Evolutionary conservation across 2,329 filamentous ascomycete genomes (phyloP).

Genomic region (Trichophyton verrucosum): DNA sequence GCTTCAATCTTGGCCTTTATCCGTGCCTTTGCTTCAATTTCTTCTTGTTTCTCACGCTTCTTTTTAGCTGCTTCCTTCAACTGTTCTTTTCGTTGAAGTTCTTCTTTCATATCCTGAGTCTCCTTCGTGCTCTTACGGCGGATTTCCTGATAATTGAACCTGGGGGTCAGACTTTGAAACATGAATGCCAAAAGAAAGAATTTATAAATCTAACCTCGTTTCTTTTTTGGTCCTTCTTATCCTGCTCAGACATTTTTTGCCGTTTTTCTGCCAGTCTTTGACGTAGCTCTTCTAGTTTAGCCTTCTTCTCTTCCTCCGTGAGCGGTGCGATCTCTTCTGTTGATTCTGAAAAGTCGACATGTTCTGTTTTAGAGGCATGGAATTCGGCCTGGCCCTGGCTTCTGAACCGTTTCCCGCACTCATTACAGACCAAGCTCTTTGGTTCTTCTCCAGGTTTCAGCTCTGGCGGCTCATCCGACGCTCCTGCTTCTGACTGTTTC

Average conservation of each 20-base stretch:
- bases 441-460: slow-evolving; percentile 59
- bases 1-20: slow-evolving; percentile 91
- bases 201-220: slow-evolving; percentile 14
- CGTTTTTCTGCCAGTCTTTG: slow-evolving; percentile 13
- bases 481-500: slow-evolving; percentile 31
- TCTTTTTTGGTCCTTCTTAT: slow-evolving; percentile 14
- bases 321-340: slow-evolving; percentile 83
- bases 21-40: slow-evolving; percentile 71
- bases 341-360: slow-evolving; percentile 84
- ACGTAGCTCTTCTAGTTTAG: slow-evolving; percentile 42
- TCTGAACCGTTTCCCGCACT: slow-evolving; percentile 84
- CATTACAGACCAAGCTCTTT: slow-evolving; percentile 79
- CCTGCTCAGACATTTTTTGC: slow-evolving; percentile 11
- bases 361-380: slow-evolving; percentile 82
- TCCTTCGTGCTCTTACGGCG: slow-evolving; percentile 84
- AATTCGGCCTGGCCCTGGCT: slow-evolving; percentile 72
- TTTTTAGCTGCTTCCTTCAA: slow-evolving; percentile 83
- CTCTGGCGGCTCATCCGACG: slow-evolving; percentile 48
- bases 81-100: slow-evolving; percentile 74
- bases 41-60: slow-evolving; percentile 73
- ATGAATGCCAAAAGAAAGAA: not conserved
- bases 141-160: slow-evolving; percentile 38
- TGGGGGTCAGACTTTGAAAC: not conserved
- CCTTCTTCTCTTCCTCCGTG: slow-evolving; percentile 81
- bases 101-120: slow-evolving; percentile 77